Base-by-base conservation (phyloP, 1,139 yeast species). In the Hansenula sp. region DNA sequence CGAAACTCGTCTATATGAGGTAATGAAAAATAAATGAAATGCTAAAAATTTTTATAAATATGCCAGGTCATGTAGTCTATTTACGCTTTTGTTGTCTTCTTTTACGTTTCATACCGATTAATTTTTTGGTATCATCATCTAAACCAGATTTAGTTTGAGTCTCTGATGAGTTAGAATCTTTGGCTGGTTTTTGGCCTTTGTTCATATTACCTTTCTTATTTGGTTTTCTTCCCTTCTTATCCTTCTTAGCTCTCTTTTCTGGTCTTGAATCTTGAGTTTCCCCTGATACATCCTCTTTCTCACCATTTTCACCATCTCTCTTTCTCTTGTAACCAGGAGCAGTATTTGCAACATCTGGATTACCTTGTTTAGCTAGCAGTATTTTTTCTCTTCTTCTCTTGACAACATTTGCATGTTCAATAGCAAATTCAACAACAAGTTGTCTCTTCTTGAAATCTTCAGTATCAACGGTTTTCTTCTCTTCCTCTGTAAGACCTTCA, bases 361-460 rank as follows among this genome's bases (percentile, higher is more conserved):
- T 64, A 38, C 64, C 68, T 33, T 64, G 67, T 57, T 77, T 72
- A 26, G 78, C 68, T 40, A 65, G 66, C 50, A 69, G 62, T 29
- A 77, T 76, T 52, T 75, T 79, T 39, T 89, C 97, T 50, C 79
- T 76, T 68, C 97, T 81, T 65, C 97, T 82, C 64, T 85, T 87
- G 34, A 92, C 83, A 42, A 92, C 96, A 59, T 85, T 85, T 17
- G 97, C 95, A 61, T 92, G 89, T 62, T 90, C 97, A 57, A 92
- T 75, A 9, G 99, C 97, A 69, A 94, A 92, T 62, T 92, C 99
- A 22, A 80, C 97, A 55, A 92, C 88, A 46, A 92, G 70, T 46
- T 88, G 77, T 67, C 97, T 80, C 61, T 79, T 81, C 36, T 72
- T 69, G 36, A 71, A 52, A 29, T 78, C 77, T 44, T 79, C 84